Percentiles rank a stretch among this genome's conserved stretches.
Conservation (phyloP, 2,329 filamentous ascomycete genomes). For the Calonectria pauciramosa region DNA sequence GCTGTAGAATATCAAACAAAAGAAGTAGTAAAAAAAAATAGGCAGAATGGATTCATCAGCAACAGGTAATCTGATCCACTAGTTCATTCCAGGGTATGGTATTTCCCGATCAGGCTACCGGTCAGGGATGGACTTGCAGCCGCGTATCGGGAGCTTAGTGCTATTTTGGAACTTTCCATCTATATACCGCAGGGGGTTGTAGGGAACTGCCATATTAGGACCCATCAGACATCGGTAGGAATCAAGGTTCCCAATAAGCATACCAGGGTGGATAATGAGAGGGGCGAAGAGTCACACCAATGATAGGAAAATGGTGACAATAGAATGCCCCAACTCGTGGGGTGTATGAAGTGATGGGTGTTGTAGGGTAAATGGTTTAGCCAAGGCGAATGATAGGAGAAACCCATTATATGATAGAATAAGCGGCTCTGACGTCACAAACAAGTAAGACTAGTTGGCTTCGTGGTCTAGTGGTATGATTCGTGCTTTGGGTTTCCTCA, state of each 20-base stretch:
- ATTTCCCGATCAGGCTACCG: not conserved
- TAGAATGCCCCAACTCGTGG: not conserved
- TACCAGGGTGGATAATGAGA: not conserved
- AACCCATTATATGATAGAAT: not conserved
- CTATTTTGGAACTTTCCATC: not conserved
- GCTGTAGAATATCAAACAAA: not conserved
- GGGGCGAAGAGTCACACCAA: not conserved
- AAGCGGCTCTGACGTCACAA: not conserved
- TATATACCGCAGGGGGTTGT: not conserved
- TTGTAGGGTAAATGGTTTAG: not conserved
- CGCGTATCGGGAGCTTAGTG: not conserved
- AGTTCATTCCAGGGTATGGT: not conserved
- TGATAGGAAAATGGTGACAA: not conserved
- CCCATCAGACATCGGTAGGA: not conserved
- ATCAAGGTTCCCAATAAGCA: not conserved
- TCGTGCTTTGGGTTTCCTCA: conserved; percentile 30
- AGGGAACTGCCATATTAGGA: not conserved
- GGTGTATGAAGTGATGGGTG: not conserved
- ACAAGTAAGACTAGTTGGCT: not conserved
- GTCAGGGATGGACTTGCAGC: not conserved
- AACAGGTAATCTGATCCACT: not conserved
- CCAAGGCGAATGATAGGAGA: no score
- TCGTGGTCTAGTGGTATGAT: conserved; percentile 34
- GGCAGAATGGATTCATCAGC: not conserved
- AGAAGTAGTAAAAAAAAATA: not conserved